These are phyloP conservation scores for Helicocarpus griseus DNA, from an alignment of 2,329 filamentous ascomycete genomes.

Conservation along the genomic window DNA sequence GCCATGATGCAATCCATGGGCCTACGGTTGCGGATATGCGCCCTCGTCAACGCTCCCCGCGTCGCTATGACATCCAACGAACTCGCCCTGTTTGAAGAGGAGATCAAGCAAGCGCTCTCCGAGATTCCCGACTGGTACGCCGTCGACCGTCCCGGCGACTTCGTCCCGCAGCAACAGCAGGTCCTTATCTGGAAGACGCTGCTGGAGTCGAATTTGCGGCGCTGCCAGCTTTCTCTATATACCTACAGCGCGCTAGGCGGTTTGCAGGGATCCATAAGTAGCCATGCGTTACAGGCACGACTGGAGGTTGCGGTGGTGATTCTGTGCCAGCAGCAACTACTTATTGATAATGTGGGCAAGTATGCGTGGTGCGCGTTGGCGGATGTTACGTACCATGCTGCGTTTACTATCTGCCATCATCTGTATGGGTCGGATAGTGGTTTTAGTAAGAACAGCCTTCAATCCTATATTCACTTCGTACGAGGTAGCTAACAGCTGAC, in stretches of 20 bases:
- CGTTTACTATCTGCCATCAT: slow-evolving; percentile 28
- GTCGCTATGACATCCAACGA: slow-evolving; percentile 25
- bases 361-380: slow-evolving; percentile 25
- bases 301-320: slow-evolving; percentile 30
- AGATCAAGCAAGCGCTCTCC: slow-evolving; percentile 25
- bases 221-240: slow-evolving; percentile 30
- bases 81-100: slow-evolving; percentile 30
- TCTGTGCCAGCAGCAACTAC: slow-evolving; percentile 25
- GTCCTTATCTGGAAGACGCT: slow-evolving; percentile 23
- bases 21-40: slow-evolving; percentile 15
- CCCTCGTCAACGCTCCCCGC: slow-evolving; percentile 16
- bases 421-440: slow-evolving; percentile 20
- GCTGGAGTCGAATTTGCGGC: slow-evolving; percentile 27
- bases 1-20: slow-evolving; percentile 19
- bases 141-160: slow-evolving; percentile 12
- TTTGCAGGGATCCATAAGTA: slow-evolving; percentile 22
- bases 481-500: neutral
- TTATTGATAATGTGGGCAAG: slow-evolving; percentile 23
- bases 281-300: slow-evolving; percentile 25
- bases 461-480: neutral
- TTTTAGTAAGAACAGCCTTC: slow-evolving; percentile 19
- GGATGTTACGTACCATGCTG: slow-evolving; percentile 30
- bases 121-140: slow-evolving; percentile 25
- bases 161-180: slow-evolving; percentile 20
- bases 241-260: slow-evolving; percentile 30